Conservation (phyloP, 768 basidiomycete species). For the Phlebiopsis gigantea region DNA sequence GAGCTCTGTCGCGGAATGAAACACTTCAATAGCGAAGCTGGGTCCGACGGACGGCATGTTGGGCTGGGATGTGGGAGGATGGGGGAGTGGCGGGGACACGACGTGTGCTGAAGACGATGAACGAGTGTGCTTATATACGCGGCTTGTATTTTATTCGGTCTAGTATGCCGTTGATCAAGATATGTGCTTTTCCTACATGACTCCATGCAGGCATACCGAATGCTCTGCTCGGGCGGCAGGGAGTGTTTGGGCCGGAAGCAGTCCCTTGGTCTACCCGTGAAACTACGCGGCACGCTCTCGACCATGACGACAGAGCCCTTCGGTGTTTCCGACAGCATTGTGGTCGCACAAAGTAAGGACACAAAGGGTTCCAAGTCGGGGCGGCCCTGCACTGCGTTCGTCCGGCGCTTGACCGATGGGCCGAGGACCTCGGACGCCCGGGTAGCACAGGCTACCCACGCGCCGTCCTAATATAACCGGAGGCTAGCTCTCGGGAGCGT, state of each 20-base stretch:
- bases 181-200: background rate
- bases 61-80: background rate
- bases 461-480: too few relatives aligned
- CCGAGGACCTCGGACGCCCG: background rate
- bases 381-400: background rate
- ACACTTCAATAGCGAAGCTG: slow-evolving; percentile 13
- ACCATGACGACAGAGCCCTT: background rate
- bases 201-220: background rate
- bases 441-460: too few relatives aligned
- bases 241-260: background rate
- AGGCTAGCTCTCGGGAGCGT: too few relatives aligned
- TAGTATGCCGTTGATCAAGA: background rate
- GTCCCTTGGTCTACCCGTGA: background rate
- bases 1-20: slow-evolving; percentile 29
- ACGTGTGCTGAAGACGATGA: background rate
- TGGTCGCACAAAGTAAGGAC: background rate
- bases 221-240: background rate
- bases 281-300: background rate
- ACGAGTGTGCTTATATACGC: background rate
- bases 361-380: background rate
- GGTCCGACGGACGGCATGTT: slow-evolving; percentile 9
- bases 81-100: background rate
- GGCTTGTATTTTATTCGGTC: background rate
- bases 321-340: background rate
- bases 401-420: background rate